Conservation (phyloP, 495 filamentous ascomycete genomes). For the Penicillium roqueforti region DNA sequence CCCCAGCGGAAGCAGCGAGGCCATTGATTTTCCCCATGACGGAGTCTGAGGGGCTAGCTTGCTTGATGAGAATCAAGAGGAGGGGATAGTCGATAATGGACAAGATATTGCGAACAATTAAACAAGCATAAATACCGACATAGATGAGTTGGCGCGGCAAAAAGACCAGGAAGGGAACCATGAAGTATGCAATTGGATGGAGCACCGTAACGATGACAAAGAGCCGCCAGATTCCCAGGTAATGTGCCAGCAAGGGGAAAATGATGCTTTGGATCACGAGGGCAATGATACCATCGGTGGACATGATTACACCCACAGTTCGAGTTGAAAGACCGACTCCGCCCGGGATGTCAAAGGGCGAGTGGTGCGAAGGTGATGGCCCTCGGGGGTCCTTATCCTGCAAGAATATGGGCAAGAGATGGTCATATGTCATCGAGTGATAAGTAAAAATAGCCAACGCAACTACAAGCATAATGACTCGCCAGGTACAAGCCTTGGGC, state of each 20-base stretch:
- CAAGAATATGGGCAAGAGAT: constrained; percentile 78
- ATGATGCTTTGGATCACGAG: constrained; percentile 73
- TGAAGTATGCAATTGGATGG: constrained; percentile 72
- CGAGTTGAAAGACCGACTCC: constrained; percentile 70
- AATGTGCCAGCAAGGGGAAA: constrained; percentile 67
- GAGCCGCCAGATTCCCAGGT: constrained; percentile 68
- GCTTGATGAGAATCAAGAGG: constrained; percentile 78
- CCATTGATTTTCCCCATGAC: constrained; percentile 78
- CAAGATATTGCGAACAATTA: constrained; percentile 68
- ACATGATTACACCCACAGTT: constrained; percentile 74
- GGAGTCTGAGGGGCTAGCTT: constrained; percentile 64
- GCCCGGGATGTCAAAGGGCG: constrained; percentile 60
- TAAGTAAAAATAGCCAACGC: constrained; percentile 81
- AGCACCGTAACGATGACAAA: constrained; percentile 69
- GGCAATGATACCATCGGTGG: constrained; percentile 72
- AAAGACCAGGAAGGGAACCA: constrained; percentile 65
- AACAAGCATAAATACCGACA: constrained; percentile 66
- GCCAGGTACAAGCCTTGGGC: constrained; percentile 57
- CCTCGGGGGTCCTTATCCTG: constrained; percentile 56
- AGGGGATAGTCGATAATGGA: constrained; percentile 75
- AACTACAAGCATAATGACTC: constrained; percentile 63
- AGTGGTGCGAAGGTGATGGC: constrained; percentile 21
- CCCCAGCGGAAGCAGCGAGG: constrained; percentile 72
- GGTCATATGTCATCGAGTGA: constrained; percentile 84
- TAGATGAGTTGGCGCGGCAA: constrained; percentile 56